Evolutionary conservation across 768 basidiomycete species (phyloP), one percentile per base, ranked within the genome.

Genomic region (Hebeloma cylindrosporum): DNA sequence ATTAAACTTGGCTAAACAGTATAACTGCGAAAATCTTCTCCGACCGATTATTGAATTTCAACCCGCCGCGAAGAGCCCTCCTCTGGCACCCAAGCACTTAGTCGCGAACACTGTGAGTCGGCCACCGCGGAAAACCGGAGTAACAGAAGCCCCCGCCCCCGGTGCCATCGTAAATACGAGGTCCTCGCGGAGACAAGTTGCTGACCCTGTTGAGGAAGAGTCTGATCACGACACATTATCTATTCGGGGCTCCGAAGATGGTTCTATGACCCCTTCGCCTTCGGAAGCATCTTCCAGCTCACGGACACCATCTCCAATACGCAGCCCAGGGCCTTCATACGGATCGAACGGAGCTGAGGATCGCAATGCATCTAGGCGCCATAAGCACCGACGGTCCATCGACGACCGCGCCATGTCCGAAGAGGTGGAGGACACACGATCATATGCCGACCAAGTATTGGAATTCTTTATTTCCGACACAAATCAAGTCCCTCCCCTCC

Each of bases 401-500:
- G 74, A 77, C 51, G 74, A 76, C 25, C 69, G 67, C 17, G 71
- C 74, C 3, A 30, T 57, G 16, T 69, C 71, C 10, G 80, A 78
- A 13, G 80, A 72, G 62, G 31, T 47, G 65, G 46, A 82, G 79
- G 84, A 85, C 51, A 69, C 78, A 22, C 75, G 83, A 30, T 72
- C 79, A n/a, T 97, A 98, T 60, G 92, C 86, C 26, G 94, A 98
- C 66, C 89, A 93, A 62, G 93, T 99, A 48, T 75, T 99, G 55
- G 95, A 97, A 70, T 98, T 96, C 69, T 99, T 98, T 66, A 93
- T 99, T 54, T 95, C 95, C 33, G 96, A 99, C 66, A 89, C 93
- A 29, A 87, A 88, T 50, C 88, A 92, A 60, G 83, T 94, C 22
- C 96, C 96, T 7, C 75, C 80, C 17, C 72, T 96, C 45, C 83